phyloP scores from a whole-genome alignment of 768 basidiomycete species.

The Mycena capillaripes region DNA sequence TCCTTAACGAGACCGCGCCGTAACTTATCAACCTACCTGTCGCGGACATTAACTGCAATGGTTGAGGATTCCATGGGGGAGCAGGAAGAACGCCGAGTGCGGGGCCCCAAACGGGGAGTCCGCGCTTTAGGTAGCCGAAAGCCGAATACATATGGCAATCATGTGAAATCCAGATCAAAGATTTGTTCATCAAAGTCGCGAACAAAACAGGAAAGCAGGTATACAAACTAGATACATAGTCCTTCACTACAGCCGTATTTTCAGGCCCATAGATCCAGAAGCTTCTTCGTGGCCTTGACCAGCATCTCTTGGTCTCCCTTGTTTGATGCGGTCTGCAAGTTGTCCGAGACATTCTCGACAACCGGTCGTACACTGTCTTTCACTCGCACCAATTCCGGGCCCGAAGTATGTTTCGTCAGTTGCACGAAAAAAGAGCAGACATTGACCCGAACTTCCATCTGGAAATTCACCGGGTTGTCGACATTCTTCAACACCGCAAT shows the following conservation, averaged over 20 bases:
- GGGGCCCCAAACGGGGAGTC: too few relatives aligned
- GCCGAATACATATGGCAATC: not conserved
- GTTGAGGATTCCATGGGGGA: constrained; percentile 8
- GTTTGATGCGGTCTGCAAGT: constrained; percentile 42
- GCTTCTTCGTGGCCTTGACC: constrained; percentile 53
- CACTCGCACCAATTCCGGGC: constrained; percentile 62
- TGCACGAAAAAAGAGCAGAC: constrained; percentile 81
- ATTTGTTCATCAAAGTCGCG: too few relatives aligned
- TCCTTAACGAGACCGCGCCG: not conserved
- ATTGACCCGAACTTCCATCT: constrained; percentile 84
- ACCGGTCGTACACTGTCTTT: constrained; percentile 65
- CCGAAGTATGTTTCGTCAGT: constrained; percentile 66
- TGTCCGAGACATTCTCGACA: constrained; percentile 63
- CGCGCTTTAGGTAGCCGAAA: not conserved
- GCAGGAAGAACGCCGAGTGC: too few relatives aligned
- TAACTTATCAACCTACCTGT: constrained; percentile 24
- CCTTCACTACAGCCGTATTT: not conserved
- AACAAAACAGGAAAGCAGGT: not conserved
- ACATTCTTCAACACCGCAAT: constrained; percentile 71
- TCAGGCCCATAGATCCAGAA: constrained; percentile 58
- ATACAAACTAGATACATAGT: not conserved
- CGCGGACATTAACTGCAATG: not conserved
- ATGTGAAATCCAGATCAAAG: not conserved
- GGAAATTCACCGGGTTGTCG: constrained; percentile 69
- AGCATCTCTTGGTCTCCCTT: constrained; percentile 60